Evolutionary conservation across 1,284 basidiomycete genomes (phyloP).

Genomic region (Marasmius sp.): DNA sequence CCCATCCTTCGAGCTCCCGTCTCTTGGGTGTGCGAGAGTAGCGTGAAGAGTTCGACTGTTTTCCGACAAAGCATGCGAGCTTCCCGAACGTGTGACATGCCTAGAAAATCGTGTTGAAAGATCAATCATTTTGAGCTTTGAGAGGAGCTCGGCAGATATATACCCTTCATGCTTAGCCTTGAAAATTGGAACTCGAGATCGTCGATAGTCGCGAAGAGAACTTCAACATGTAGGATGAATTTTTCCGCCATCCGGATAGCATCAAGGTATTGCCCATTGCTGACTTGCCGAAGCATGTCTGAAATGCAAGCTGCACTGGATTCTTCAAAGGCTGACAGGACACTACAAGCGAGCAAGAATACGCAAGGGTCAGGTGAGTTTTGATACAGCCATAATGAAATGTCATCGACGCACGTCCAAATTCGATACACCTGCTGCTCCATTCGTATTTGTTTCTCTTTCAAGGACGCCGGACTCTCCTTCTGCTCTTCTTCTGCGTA

Average conservation of each 20-base stretch:
- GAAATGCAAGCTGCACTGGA: constrained; percentile 99
- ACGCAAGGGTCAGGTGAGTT: constrained; percentile 5
- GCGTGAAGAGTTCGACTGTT: constrained; percentile 97
- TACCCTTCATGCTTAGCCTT: constrained; percentile 83
- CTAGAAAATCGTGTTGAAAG: constrained; percentile 40
- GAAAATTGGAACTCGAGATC: constrained; percentile 92
- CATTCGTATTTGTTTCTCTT: constrained; percentile 92
- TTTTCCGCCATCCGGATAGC: constrained; percentile 98
- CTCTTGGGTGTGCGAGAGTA: constrained; percentile 95
- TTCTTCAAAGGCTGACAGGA: constrained; percentile 97
- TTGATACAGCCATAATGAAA: constrained; percentile 7
- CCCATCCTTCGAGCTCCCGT: constrained; percentile 87
- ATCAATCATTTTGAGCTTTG: not conserved
- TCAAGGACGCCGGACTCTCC: constrained; percentile 83
- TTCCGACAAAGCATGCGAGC: constrained; percentile 98
- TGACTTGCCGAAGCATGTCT: constrained; percentile 97
- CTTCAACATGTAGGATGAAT: constrained; percentile 98
- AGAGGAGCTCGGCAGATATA: constrained; percentile 5
- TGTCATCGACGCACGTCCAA: constrained; percentile 74
- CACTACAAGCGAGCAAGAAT: constrained; percentile 42
- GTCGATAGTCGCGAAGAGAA: constrained; percentile 96
- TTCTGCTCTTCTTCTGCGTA: constrained; percentile 75
- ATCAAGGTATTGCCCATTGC: constrained; percentile 93
- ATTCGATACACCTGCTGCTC: constrained; percentile 98
- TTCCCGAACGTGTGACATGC: constrained; percentile 97